These are phyloP conservation scores for Eruca vesicaria DNA, from an alignment of 441 rosid species.

Conservation along the genomic window DNA sequence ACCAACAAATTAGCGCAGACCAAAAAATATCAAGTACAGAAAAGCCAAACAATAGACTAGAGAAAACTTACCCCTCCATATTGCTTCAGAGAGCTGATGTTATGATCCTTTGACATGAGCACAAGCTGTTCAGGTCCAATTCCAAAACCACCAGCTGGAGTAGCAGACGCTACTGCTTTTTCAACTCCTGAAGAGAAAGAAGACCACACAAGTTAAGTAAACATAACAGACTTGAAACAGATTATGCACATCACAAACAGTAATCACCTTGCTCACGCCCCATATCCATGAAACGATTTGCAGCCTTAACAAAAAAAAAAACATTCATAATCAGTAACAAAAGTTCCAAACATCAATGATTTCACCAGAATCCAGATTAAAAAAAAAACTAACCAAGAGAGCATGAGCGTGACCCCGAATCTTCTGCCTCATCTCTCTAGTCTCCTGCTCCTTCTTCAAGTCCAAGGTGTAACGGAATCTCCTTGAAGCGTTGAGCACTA, in stretches of 20 bases:
- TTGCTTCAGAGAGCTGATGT: slow-evolving; percentile 44
- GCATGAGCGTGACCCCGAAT: slow-evolving; percentile 89
- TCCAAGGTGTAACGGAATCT: slow-evolving; percentile 91
- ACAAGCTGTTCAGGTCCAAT: slow-evolving; percentile 72
- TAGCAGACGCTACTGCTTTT: slow-evolving; percentile 20
- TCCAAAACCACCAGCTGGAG: slow-evolving; percentile 56
- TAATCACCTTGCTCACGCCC: slow-evolving; percentile 31
- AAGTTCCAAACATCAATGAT: slow-evolving; percentile 6
- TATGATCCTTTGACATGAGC: slow-evolving; percentile 72
- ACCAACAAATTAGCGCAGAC: neutral
- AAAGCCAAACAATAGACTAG: neutral
- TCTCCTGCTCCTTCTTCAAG: slow-evolving; percentile 88
- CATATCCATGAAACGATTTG: slow-evolving; percentile 56
- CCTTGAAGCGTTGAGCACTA: slow-evolving; percentile 94
- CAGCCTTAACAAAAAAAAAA: slow-evolving; percentile 56
- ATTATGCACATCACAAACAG: neutral
- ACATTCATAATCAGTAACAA: neutral
- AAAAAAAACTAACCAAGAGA: slow-evolving; percentile 55
- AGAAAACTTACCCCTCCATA: slow-evolving; percentile 68
- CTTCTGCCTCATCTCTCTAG: slow-evolving; percentile 53
- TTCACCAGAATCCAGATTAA: neutral
- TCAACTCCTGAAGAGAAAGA: slow-evolving; percentile 50
- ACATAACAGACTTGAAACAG: neutral
- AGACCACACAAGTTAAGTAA: neutral
- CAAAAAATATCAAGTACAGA: slow-evolving; percentile 8